Percentiles rank a stretch among this genome's conserved stretches.
These are phyloP conservation scores for Beta corolliflora DNA, from an alignment of 179 eudicot species.

Conservation along the genomic window DNA sequence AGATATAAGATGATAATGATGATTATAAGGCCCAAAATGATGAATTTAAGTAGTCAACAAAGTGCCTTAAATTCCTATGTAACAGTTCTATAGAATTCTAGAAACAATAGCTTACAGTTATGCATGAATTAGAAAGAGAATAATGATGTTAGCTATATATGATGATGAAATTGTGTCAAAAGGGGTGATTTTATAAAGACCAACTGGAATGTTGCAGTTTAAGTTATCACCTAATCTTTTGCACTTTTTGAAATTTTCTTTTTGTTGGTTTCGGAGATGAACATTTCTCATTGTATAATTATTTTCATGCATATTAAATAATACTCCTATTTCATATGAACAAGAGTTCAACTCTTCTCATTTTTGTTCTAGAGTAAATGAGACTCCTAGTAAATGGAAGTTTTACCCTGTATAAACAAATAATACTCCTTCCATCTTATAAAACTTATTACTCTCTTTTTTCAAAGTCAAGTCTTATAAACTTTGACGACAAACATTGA, in stretches of 20 bases:
- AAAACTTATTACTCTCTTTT: too few species aligned
- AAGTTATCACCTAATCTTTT: conserved; percentile 34
- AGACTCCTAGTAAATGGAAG: too few species aligned
- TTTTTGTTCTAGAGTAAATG: too few species aligned
- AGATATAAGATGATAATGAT: too few species aligned
- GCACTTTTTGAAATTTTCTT: conserved; percentile 20
- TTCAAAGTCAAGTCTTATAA: too few species aligned
- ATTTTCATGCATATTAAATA: background rate
- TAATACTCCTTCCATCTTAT: too few species aligned
- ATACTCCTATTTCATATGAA: too few species aligned
- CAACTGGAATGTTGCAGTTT: conserved; percentile 32
- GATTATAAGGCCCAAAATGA: background rate
- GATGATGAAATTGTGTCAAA: conserved; percentile 23
- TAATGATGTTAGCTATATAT: conserved; percentile 22
- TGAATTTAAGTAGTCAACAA: background rate
- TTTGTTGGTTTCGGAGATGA: conserved; percentile 22
- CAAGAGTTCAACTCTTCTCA: background rate
- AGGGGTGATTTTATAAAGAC: conserved; percentile 7
- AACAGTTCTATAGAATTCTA: background rate
- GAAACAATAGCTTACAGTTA: background rate
- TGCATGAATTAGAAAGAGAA: conserved; percentile 3
- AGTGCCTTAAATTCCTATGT: background rate
- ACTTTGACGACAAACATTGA: too few species aligned
- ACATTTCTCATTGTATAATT: background rate
- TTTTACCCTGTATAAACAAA: too few species aligned